Percentiles rank a stretch among this genome's conserved stretches.
Conservation (phyloP, 305 asterid genomes). For the Solanum hybrid region DNA sequence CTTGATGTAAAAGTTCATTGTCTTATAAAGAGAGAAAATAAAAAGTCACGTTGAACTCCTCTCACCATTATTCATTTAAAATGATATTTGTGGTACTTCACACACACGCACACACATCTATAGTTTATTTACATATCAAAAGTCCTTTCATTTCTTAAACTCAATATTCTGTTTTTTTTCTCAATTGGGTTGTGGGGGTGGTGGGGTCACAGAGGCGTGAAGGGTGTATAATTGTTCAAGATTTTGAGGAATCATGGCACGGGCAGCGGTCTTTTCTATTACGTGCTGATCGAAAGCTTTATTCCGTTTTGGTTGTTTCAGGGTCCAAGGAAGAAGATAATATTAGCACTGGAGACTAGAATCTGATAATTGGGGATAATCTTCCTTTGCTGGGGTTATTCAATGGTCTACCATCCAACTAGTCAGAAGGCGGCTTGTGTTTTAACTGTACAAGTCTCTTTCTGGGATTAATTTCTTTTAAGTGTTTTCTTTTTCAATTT, state of each 20-base stretch:
- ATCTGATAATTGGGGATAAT: constrained; percentile 22
- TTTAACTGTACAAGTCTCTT: constrained; percentile 10
- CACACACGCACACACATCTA: not conserved
- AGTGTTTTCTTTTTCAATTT: not conserved
- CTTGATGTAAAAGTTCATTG: not conserved
- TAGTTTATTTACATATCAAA: not conserved
- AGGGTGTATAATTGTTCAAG: not conserved
- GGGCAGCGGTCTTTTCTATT: not conserved
- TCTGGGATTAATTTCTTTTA: not conserved
- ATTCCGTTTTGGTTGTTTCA: constrained; percentile 22
- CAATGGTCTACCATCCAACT: constrained; percentile 6
- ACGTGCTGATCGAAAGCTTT: not conserved
- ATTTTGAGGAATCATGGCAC: not conserved
- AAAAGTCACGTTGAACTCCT: no score
- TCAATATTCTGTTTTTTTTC: not conserved
- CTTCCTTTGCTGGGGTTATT: constrained; percentile 14
- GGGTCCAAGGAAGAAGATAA: constrained; percentile 88
- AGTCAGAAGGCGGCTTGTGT: constrained; percentile 18
- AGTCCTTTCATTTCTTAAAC: not conserved
- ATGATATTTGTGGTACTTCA: not conserved
- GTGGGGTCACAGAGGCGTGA: not conserved
- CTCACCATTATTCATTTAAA: not conserved
- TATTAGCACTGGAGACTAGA: constrained; percentile 65
- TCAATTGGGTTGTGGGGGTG: no score
- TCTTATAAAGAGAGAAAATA: not conserved